Base-by-base conservation (phyloP, 1,284 basidiomycete species). In the Xerocomus nothofagi region DNA sequence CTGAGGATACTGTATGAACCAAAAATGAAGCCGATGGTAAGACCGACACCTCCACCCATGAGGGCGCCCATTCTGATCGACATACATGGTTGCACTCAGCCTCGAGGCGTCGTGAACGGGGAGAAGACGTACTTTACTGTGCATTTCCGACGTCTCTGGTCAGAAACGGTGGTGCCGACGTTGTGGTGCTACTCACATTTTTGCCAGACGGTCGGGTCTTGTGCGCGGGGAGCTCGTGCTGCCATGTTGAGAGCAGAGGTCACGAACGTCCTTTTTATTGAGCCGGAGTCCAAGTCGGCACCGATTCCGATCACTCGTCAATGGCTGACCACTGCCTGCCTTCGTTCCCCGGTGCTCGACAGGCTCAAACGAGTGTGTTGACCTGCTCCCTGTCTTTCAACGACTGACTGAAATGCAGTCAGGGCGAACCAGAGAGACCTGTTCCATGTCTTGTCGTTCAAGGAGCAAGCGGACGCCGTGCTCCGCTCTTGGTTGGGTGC, bases 11-110 rank as follows among this genome's bases (percentile, higher is more conserved):
- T 93, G 74, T 88, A 95, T 32, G 86, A 84, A 41, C 93, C 93
- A 65, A 97, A 97, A 57, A 97, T 86, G 73, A 97, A 96, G n/a
- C 93, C 93, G 63, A 96, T 95, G 31, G 93, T 95, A 42, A 95
- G 78, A 26, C 93, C 93, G 50, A 96, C 93, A 58, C 91, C 91
- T 56, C 84, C 87, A 55, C 92, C 92, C 91, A 94, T 94, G 53
- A 93, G 71, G 41, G 90, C 91, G 61, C 92, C 92, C 92, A 95
- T 95, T 73, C 91, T 93, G 47, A 11, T 53, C 15, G 27, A 52
- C 27, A 46, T 38, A 40, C 44, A 45, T 53, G 49, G 40, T 51
- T 27, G 30, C 17, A 27, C 51, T 55, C 31, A 62, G 49, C 55
- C 45, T 39, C 39, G 45, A 18, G 32, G 36, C 15, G 18, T 36